Evolutionary conservation across 768 basidiomycete species (phyloP).

Genomic region (Saitozyma podzolica): DNA sequence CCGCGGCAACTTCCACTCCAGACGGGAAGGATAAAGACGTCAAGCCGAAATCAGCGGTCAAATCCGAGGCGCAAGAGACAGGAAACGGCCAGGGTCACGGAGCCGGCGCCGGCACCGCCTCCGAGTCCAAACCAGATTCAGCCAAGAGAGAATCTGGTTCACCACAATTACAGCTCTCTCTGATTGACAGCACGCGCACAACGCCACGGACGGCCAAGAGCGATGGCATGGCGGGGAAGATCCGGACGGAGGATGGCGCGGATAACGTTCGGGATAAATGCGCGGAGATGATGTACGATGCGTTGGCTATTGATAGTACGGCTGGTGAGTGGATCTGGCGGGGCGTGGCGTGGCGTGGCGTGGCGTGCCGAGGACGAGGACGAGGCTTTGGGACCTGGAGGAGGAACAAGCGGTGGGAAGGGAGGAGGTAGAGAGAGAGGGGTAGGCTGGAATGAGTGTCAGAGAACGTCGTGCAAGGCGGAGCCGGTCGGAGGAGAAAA

Average conservation of each 20-base stretch:
- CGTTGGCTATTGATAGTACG: slow-evolving; percentile 77
- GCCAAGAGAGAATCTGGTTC: slow-evolving; percentile 13
- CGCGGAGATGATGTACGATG: slow-evolving; percentile 85
- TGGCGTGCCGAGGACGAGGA: slow-evolving; percentile 61
- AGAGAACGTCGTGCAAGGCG: background rate
- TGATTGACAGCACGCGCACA: slow-evolving; percentile 31
- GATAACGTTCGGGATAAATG: slow-evolving; percentile 83
- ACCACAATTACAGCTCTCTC: slow-evolving; percentile 24
- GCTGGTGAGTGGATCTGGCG: slow-evolving; percentile 74
- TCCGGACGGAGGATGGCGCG: slow-evolving; percentile 50
- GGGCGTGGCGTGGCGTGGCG: too few species aligned
- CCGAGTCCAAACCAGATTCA: slow-evolving; percentile 9
- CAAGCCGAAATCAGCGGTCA: slow-evolving; percentile 9
- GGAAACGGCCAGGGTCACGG: background rate
- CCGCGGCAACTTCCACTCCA: slow-evolving; percentile 12
- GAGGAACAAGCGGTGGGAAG: background rate
- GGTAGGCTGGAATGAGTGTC: too few species aligned
- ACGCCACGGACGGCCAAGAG: slow-evolving; percentile 62
- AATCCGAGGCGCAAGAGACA: slow-evolving; percentile 1
- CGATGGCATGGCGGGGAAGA: slow-evolving; percentile 62
- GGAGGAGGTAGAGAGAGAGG: slow-evolving; percentile 60
- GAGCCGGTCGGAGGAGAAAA: background rate
- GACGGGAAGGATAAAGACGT: slow-evolving; percentile 1
- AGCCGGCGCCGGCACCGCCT: slow-evolving; percentile 4
- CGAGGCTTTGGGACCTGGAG: background rate